These are phyloP conservation scores for Globisporangium yorkense DNA, from an alignment of 352 stramenopile genomes.

Conservation along the genomic window DNA sequence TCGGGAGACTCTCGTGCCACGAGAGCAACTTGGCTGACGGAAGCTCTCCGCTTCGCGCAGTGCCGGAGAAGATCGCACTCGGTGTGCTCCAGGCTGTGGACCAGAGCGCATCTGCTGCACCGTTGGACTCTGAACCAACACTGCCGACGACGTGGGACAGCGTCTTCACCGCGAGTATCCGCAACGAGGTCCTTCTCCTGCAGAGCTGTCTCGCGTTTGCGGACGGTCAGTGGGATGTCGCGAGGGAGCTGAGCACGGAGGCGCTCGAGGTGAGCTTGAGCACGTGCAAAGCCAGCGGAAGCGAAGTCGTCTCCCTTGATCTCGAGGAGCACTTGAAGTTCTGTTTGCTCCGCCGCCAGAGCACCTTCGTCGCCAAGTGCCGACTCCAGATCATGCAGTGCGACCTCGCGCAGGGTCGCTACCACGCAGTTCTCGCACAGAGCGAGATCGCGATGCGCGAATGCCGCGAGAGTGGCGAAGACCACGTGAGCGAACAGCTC, in stretches of 20 bases:
- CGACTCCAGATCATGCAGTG: constrained; percentile 32
- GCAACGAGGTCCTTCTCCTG: constrained; percentile 28
- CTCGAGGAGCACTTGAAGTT: constrained; percentile 40
- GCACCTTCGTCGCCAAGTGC: constrained; percentile 35
- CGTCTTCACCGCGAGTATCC: constrained; percentile 6
- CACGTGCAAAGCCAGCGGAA: constrained; percentile 5
- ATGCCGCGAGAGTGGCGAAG: constrained; percentile 26
- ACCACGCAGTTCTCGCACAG: constrained; percentile 21
- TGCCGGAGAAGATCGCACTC: constrained; percentile 27
- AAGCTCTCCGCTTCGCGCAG: constrained; percentile 10
- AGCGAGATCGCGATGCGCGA: constrained; percentile 31
- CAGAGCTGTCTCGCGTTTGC: constrained; percentile 30
- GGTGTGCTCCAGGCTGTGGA: constrained; percentile 17
- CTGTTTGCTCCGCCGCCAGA: constrained; percentile 21
- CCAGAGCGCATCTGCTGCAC: neutral
- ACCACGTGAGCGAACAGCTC: constrained; percentile 34
- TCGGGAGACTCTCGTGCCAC: constrained; percentile 20
- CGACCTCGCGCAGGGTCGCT: constrained; percentile 25
- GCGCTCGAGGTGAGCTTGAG: constrained; percentile 12
- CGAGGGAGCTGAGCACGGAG: constrained; percentile 17
- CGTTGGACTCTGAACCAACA: neutral
- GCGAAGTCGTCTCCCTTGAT: constrained; percentile 3
- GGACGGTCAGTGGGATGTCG: constrained; percentile 28
- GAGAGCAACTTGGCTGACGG: constrained; percentile 25
- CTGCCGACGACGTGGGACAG: neutral